phyloP scores from a whole-genome alignment of 78 protist species.

The Emiliania huxleyi region DNA sequence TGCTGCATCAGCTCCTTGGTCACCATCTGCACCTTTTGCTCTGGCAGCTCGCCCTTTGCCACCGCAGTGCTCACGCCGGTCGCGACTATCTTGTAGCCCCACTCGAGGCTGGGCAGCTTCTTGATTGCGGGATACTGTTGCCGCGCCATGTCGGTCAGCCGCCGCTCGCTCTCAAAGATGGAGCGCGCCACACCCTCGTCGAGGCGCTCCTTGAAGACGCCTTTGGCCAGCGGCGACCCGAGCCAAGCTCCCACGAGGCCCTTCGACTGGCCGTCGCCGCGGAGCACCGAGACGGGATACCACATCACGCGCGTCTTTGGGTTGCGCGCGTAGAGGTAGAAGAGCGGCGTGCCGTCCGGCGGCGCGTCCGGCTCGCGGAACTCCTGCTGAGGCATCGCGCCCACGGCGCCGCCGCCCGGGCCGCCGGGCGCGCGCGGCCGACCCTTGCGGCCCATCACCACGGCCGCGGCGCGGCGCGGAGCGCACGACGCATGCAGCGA shows the following conservation, averaged over 20 bases:
- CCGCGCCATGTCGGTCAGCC: neutral
- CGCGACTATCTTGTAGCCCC: neutral
- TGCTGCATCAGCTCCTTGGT: neutral
- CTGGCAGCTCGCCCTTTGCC: neutral
- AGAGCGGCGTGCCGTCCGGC: neutral
- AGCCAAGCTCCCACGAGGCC: neutral
- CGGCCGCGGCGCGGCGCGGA: too few species aligned
- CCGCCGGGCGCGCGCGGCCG: too few species aligned
- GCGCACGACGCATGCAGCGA: too few species aligned
- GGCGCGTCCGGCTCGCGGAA: neutral
- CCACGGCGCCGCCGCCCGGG: too few species aligned
- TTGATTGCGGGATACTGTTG: neutral
- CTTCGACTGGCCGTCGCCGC: neutral
- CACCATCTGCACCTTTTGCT: neutral
- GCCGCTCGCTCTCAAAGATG: neutral
- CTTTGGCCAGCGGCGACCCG: neutral
- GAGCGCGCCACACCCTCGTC: neutral
- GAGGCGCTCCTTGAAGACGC: neutral
- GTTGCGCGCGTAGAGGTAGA: neutral
- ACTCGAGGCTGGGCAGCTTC: neutral
- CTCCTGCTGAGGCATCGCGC: too few species aligned
- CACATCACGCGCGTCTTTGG: neutral
- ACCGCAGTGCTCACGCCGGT: neutral
- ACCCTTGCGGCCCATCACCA: too few species aligned
- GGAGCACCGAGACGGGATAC: neutral